Conservation (phyloP, 805 yeast species). For the Candida chauliodis region DNA sequence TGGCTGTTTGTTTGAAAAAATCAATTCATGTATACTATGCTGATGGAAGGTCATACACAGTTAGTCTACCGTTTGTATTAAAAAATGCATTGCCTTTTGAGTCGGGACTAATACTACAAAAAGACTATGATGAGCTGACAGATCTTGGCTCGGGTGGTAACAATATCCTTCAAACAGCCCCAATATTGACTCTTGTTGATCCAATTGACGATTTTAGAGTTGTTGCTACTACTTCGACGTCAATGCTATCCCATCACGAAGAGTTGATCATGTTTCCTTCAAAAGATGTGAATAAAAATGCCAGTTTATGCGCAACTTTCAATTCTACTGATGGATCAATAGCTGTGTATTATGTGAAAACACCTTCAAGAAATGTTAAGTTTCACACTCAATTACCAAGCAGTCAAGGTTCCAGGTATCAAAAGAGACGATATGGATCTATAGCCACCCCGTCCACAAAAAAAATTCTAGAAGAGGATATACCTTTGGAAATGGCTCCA, state of each 20-base stretch:
- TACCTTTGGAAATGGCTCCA: slow-evolving; percentile 5
- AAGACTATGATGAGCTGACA: slow-evolving; percentile 23
- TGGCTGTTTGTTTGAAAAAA: slow-evolving; percentile 61
- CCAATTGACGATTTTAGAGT: slow-evolving; percentile 73
- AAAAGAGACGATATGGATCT: slow-evolving; percentile 25
- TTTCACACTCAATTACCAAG: slow-evolving; percentile 5
- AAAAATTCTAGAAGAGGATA: slow-evolving; percentile 42
- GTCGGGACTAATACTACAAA: slow-evolving; percentile 64
- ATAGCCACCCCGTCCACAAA: slow-evolving; percentile 41
- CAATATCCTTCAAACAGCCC: slow-evolving; percentile 22
- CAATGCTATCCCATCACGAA: slow-evolving; percentile 59
- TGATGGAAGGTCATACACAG: slow-evolving; percentile 56
- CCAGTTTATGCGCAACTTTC: slow-evolving; percentile 53
- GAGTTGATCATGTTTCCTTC: slow-evolving; percentile 53
- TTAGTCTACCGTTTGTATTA: slow-evolving; percentile 68
- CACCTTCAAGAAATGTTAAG: slow-evolving; percentile 19
- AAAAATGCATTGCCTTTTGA: slow-evolving; percentile 60
- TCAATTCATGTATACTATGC: slow-evolving; percentile 59
- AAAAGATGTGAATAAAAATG: slow-evolving; percentile 21
- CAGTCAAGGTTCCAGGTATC: slow-evolving; percentile 9
- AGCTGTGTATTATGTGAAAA: slow-evolving; percentile 53
- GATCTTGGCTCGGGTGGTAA: slow-evolving; percentile 8
- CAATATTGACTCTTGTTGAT: slow-evolving; percentile 66
- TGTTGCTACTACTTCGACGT: slow-evolving; percentile 66
- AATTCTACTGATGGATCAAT: slow-evolving; percentile 44